phyloP scores from a whole-genome alignment of 108 stramenopile species.

The Fragilaria radians region DNA sequence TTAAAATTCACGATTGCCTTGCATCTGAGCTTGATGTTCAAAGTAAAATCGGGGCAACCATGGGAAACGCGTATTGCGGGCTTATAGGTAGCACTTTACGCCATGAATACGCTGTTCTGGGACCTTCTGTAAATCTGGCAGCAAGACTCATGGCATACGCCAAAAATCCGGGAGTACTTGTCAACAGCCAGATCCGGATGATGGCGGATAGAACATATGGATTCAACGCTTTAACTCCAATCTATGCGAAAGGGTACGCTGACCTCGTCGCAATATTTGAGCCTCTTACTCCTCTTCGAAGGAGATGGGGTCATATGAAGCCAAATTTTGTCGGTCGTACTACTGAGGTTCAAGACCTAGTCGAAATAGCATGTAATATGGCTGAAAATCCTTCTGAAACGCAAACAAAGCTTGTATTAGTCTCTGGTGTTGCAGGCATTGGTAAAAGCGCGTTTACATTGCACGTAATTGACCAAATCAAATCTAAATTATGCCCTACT shows the following conservation, averaged over 20 bases:
- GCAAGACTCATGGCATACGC: slow-evolving; percentile 58
- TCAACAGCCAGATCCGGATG: slow-evolving; percentile 49
- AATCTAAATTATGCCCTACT: slow-evolving; percentile 24
- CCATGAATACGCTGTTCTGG: slow-evolving; percentile 65
- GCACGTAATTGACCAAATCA: slow-evolving; percentile 35
- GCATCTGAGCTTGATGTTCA: slow-evolving; percentile 45
- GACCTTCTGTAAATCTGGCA: slow-evolving; percentile 68
- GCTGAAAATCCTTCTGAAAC: slow-evolving; percentile 2
- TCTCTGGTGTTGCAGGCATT: slow-evolving; percentile 37
- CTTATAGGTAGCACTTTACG: slow-evolving; percentile 58
- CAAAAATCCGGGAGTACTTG: slow-evolving; percentile 57
- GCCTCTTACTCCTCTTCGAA: slow-evolving; percentile 38
- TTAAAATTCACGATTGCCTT: slow-evolving; percentile 46
- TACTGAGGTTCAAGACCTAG: slow-evolving; percentile 40
- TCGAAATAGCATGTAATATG: slow-evolving; percentile 37
- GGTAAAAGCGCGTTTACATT: slow-evolving; percentile 49
- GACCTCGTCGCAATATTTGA: slow-evolving; percentile 68
- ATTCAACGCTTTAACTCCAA: slow-evolving; percentile 53
- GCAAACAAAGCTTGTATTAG: slow-evolving; percentile 27
- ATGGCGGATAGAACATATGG: slow-evolving; percentile 33
- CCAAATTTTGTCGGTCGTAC: slow-evolving; percentile 55
- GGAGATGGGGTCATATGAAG: slow-evolving; percentile 36
- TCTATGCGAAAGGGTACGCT: slow-evolving; percentile 61
- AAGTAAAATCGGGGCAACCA: slow-evolving; percentile 48
- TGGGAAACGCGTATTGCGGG: slow-evolving; percentile 70